phyloP scores from a whole-genome alignment of 768 basidiomycete genomes.

The Lactarius evosmus region DNA sequence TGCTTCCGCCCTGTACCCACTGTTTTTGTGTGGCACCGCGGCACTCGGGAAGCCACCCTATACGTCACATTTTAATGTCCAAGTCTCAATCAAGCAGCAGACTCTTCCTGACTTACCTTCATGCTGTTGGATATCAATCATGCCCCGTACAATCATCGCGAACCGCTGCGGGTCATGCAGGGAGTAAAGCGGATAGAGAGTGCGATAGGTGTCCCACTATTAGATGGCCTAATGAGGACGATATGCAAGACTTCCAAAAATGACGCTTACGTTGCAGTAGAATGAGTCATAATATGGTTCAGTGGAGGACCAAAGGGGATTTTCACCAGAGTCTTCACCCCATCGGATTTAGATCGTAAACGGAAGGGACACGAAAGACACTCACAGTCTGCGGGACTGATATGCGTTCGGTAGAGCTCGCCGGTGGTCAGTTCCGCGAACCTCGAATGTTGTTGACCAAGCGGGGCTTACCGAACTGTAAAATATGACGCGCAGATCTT shows the following conservation, averaged over 20 bases:
- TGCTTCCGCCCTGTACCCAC: constrained; percentile 59
- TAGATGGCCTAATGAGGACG: constrained; percentile 28
- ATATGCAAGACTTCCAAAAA: not conserved
- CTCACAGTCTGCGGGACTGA: constrained; percentile 63
- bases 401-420: constrained; percentile 58
- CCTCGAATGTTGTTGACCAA: not conserved
- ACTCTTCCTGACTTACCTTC: constrained; percentile 43
- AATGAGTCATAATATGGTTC: constrained; percentile 68
- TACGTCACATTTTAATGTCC: not conserved
- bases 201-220: constrained; percentile 72
- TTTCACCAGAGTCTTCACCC: constrained; percentile 55
- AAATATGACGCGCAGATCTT: constrained; percentile 51
- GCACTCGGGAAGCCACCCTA: constrained; percentile 68
- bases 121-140: constrained; percentile 64
- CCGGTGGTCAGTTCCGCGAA: not conserved
- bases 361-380: not conserved
- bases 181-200: constrained; percentile 59
- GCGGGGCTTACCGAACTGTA: constrained; percentile 51
- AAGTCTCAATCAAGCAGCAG: not conserved
- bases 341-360: not conserved
- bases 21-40: constrained; percentile 52
- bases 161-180: constrained; percentile 60
- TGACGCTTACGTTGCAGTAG: constrained; percentile 57
- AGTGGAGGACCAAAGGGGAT: constrained; percentile 58
- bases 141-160: constrained; percentile 56